Evolutionary conservation across 2,329 filamentous ascomycete genomes (phyloP).

Genomic region (Pseudogymnoascus sp.): DNA sequence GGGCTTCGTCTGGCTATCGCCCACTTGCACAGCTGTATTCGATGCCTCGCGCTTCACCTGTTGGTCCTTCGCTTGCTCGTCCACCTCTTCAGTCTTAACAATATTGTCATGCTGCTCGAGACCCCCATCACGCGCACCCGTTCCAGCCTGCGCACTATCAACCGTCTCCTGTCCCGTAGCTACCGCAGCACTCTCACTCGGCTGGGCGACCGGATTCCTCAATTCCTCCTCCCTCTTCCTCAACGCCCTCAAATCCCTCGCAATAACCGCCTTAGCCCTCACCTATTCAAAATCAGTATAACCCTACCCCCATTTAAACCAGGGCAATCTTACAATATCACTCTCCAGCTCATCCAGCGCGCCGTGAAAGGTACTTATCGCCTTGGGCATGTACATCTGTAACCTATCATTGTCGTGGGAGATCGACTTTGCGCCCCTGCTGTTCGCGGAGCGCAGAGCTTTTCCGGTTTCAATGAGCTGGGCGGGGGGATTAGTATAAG

Average conservation of each 20-base stretch:
- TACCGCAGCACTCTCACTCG: background rate
- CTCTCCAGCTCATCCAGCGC: constrained; percentile 49
- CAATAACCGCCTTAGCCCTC: constrained; percentile 46
- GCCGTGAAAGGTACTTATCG: constrained; percentile 34
- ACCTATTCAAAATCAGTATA: constrained; percentile 27
- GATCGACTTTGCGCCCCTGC: constrained; percentile 36
- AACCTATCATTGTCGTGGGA: constrained; percentile 22
- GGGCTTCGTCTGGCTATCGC: background rate
- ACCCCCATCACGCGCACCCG: background rate
- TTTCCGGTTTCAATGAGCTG: constrained; percentile 54
- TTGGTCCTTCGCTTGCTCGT: background rate
- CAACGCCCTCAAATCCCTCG: constrained; percentile 42
- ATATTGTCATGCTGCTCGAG: background rate
- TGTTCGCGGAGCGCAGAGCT: constrained; percentile 42
- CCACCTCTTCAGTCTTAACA: background rate
- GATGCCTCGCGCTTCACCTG: background rate
- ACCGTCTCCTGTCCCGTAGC: background rate
- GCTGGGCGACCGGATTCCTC: constrained; percentile 20
- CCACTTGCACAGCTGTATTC: background rate
- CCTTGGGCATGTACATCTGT: constrained; percentile 21
- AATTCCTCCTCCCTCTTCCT: constrained; percentile 23
- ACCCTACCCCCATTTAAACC: constrained; percentile 10
- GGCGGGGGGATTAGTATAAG: constrained; percentile 9
- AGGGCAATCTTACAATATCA: constrained; percentile 42
- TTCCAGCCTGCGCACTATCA: background rate